Evolutionary conservation across 1,284 basidiomycete species (phyloP).

Genomic region (Pyrrhoderma noxium): DNA sequence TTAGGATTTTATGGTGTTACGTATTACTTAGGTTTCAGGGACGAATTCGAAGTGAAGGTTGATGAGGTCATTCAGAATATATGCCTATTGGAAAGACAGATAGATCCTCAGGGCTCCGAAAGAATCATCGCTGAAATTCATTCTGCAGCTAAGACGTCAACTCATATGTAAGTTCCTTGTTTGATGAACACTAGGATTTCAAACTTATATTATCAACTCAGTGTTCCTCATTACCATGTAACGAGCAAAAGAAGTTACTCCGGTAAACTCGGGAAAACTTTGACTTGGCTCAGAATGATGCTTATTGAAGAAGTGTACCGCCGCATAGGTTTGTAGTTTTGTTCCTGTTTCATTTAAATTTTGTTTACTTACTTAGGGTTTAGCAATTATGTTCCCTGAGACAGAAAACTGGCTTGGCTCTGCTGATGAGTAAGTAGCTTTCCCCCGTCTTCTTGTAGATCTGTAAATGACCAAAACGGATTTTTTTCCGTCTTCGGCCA

Average conservation of each 20-base stretch:
- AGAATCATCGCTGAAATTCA: constrained; percentile 36
- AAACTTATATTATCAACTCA: constrained; percentile 22
- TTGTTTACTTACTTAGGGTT: constrained; percentile 1
- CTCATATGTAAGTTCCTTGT: constrained; percentile 44
- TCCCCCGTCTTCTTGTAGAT: background rate
- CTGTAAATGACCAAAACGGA: background rate
- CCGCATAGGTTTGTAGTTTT: constrained; percentile 35
- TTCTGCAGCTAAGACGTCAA: constrained; percentile 35
- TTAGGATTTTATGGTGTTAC: constrained; percentile 55
- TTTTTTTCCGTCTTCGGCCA: constrained; percentile 1
- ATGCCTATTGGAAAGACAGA: constrained; percentile 36
- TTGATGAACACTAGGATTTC: background rate
- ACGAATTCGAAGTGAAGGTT: constrained; percentile 43
- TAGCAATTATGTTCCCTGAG: constrained; percentile 50
- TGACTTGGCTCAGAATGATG: constrained; percentile 39
- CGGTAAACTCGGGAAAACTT: constrained; percentile 28
- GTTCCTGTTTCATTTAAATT: background rate
- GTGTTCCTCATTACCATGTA: constrained; percentile 55
- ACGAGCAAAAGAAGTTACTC: constrained; percentile 33
- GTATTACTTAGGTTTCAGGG: constrained; percentile 55
- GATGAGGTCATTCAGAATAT: constrained; percentile 46
- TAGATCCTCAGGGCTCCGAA: constrained; percentile 29
- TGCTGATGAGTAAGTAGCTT: constrained; percentile 42
- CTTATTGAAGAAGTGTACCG: constrained; percentile 53
- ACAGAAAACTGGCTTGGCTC: constrained; percentile 47